Evolutionary conservation across 768 basidiomycete genomes (phyloP).

Genomic region (Leccinum broughii): DNA sequence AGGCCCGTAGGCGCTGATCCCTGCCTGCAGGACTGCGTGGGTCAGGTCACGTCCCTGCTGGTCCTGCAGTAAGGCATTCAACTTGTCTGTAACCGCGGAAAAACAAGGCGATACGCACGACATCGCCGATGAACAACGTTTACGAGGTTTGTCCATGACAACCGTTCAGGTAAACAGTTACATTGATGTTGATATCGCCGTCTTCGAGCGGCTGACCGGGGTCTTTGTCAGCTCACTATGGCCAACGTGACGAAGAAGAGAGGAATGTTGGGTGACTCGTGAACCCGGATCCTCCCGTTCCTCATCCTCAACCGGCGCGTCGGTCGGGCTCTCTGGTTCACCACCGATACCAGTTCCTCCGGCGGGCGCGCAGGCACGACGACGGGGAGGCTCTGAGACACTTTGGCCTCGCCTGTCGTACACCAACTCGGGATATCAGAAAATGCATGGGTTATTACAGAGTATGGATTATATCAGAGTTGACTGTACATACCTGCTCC

Average conservation of each 20-base stretch:
- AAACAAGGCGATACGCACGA: conserved; percentile 44
- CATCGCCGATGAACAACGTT: conserved; percentile 79
- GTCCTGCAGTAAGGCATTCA: conserved; percentile 50
- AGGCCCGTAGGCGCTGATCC: conserved; percentile 75
- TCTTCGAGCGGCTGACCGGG: conserved; percentile 73
- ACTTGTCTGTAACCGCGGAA: background rate
- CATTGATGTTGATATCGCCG: conserved; percentile 84
- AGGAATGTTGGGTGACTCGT: too few species aligned
- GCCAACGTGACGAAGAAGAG: background rate
- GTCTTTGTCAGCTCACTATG: conserved; percentile 3
- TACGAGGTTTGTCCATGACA: conserved; percentile 90
- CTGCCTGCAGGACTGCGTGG: conserved; percentile 62
- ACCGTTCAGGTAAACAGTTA: conserved; percentile 81
- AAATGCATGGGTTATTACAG: too few species aligned
- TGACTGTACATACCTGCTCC: too few species aligned
- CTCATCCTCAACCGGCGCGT: too few species aligned
- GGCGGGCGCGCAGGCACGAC: too few species aligned
- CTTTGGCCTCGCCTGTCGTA: too few species aligned
- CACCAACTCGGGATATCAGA: too few species aligned
- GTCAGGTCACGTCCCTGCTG: conserved; percentile 67
- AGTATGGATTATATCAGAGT: too few species aligned
- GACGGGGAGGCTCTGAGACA: too few species aligned
- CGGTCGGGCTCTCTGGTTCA: too few species aligned
- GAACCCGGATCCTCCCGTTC: too few species aligned
- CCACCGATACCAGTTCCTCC: too few species aligned